Evolutionary conservation across 31 red algal genomes (phyloP).

Genomic region (Porphyra umbilicalis): DNA sequence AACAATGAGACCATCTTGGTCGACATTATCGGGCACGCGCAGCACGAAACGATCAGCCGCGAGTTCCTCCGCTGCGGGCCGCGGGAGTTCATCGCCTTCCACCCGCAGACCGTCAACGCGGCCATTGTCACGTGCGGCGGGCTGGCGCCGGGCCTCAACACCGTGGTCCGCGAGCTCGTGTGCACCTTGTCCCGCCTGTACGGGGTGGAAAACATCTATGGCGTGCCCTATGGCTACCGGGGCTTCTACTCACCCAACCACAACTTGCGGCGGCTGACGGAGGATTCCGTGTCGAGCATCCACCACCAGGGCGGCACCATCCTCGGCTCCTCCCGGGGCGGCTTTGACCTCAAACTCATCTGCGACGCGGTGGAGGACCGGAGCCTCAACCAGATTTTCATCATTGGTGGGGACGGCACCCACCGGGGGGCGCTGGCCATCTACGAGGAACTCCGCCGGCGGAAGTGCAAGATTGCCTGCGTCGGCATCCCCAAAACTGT

Average conservation of each 20-base stretch:
- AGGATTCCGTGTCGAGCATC: slow-evolving; percentile 49
- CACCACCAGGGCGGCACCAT: slow-evolving; percentile 88
- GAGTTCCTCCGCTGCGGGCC: slow-evolving; percentile 84
- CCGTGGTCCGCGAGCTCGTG: slow-evolving; percentile 76
- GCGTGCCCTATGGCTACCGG: slow-evolving; percentile 84
- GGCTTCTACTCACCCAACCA: slow-evolving; percentile 85
- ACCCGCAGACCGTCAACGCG: slow-evolving; percentile 74
- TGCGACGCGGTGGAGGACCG: slow-evolving; percentile 54
- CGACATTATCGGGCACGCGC: slow-evolving; percentile 63
- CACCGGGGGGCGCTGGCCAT: slow-evolving; percentile 72
- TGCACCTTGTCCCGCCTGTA: slow-evolving; percentile 60
- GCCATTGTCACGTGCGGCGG: slow-evolving; percentile 98
- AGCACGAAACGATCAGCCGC: slow-evolving; percentile 60
- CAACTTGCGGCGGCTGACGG: slow-evolving; percentile 25
- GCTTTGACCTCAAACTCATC: slow-evolving; percentile 71
- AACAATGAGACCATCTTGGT: slow-evolving; percentile 78
- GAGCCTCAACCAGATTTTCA: slow-evolving; percentile 85
- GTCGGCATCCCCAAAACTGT: slow-evolving; percentile 94
- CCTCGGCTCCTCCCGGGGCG: slow-evolving; percentile 76
- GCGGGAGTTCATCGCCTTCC: slow-evolving; percentile 61
- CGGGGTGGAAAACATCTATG: slow-evolving; percentile 37
- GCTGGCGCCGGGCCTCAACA: slow-evolving; percentile 90
- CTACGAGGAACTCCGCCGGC: slow-evolving; percentile 49
- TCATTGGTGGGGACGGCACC: slow-evolving; percentile 96
- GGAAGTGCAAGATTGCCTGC: slow-evolving; percentile 60